phyloP scores from a whole-genome alignment of 768 basidiomycete species.

The Amylocystis lapponica region DNA sequence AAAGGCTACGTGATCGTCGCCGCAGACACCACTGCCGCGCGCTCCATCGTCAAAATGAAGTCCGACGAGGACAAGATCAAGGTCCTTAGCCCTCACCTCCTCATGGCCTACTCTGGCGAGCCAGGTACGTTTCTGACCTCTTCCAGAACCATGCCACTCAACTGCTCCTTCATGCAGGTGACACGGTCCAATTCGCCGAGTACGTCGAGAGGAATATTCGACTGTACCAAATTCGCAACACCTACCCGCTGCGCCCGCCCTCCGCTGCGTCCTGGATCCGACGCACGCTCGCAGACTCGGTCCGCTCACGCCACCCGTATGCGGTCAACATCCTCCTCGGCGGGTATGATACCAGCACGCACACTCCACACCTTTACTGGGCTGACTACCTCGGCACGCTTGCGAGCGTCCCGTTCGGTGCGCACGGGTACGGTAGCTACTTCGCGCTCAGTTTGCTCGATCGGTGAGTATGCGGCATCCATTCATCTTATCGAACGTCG shows the following conservation, averaged over 20 bases:
- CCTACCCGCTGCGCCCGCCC: slow-evolving; percentile 81
- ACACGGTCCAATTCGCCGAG: slow-evolving; percentile 95
- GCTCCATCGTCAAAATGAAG: slow-evolving; percentile 98
- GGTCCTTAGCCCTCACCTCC: slow-evolving; percentile 78
- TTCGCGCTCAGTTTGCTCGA: slow-evolving; percentile 91
- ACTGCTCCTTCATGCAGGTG: slow-evolving; percentile 39
- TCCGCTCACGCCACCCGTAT: slow-evolving; percentile 86
- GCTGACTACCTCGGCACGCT: slow-evolving; percentile 93
- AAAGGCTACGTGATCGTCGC: slow-evolving; percentile 93
- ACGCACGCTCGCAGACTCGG: slow-evolving; percentile 78
- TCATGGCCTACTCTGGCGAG: slow-evolving; percentile 95
- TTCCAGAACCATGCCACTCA: not conserved
- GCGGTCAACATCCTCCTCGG: slow-evolving; percentile 89
- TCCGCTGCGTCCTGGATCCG: slow-evolving; percentile 96
- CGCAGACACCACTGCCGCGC: slow-evolving; percentile 81
- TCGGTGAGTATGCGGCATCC: too few species aligned
- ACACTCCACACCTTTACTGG: slow-evolving; percentile 84
- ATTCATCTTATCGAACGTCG: not conserved
- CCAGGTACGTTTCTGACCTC: slow-evolving; percentile 50
- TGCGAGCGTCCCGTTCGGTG: slow-evolving; percentile 84
- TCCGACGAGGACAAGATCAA: slow-evolving; percentile 96
- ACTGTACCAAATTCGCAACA: slow-evolving; percentile 92
- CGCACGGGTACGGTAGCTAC: slow-evolving; percentile 93
- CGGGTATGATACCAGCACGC: slow-evolving; percentile 78
- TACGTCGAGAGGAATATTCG: slow-evolving; percentile 94